These are phyloP conservation scores for Macadamia integrifolia DNA, from an alignment of 164 flowering plant genomes.

Conservation along the genomic window DNA sequence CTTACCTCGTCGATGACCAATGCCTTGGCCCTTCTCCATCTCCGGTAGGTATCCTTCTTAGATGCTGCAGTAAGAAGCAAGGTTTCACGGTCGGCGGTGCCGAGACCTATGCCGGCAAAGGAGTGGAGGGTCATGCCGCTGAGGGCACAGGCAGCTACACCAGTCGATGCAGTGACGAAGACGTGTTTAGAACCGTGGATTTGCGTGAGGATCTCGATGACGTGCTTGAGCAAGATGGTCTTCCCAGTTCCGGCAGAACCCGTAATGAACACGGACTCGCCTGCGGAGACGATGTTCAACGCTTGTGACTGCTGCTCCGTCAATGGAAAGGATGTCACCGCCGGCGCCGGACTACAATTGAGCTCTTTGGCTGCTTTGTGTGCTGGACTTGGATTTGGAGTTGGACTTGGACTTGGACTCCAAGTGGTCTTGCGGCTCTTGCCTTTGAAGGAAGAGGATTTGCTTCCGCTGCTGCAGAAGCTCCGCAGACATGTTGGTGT, in stretches of 20 bases:
- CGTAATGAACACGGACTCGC: constrained; percentile 53
- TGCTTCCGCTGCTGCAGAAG: too few relatives aligned
- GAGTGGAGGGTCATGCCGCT: constrained; percentile 57
- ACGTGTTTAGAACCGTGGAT: constrained; percentile 28
- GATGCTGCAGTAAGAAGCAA: constrained; percentile 18
- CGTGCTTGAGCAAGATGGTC: constrained; percentile 28
- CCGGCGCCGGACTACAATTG: not conserved
- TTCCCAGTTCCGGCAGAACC: constrained; percentile 68
- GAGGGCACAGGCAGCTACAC: constrained; percentile 60
- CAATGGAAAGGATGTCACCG: constrained; percentile 1
- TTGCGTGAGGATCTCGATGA: constrained; percentile 22
- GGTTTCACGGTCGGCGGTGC: constrained; percentile 5
- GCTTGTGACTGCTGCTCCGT: constrained; percentile 33
- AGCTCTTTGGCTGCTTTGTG: not conserved
- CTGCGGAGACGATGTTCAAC: constrained; percentile 25
- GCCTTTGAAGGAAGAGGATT: too few relatives aligned
- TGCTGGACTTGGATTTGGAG: too few relatives aligned
- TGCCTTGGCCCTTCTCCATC: constrained; percentile 50
- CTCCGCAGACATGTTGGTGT: too few relatives aligned
- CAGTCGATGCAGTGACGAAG: constrained; percentile 57
- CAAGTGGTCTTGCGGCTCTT: too few relatives aligned
- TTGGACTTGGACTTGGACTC: too few relatives aligned
- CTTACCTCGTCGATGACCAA: constrained; percentile 61
- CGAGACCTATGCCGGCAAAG: constrained; percentile 53
- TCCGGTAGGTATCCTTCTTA: constrained; percentile 14